Base-by-base conservation (phyloP, 192 early-diverging fungal genomes). In the Coemansia erecta region DNA sequence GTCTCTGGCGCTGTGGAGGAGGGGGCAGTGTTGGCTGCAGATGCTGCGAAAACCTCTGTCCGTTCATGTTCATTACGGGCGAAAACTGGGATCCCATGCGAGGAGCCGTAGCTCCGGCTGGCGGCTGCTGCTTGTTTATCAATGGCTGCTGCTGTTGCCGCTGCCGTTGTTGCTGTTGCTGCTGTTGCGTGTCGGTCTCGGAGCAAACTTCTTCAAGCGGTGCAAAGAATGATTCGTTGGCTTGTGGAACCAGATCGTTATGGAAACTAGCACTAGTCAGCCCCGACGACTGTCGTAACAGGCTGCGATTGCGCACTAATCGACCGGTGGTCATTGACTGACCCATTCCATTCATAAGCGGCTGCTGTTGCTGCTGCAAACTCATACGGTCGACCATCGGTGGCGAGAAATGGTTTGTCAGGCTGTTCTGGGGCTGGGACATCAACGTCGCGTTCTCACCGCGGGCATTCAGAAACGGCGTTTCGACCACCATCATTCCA, bases 371-470 rank as follows among this genome's bases (percentile, higher is more conserved):
- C 48, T 28, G 24, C 5, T 53, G 60, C 56, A 11, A 11, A 19
- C 17, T 22, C 15, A 42, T 48, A 42, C 52, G 63, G 53, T 64
- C 63, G 12, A 56, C 51, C 43, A 77, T 59, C 13, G 40, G 68
- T 46, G 74, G 74, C 55, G 74, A 77, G 41, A 77, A 7, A 13
- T 67, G 58, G 22, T 67, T 68, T 39, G 58, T 62, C 52, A 77
- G 58, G 46, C 74, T 77, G 61, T 77, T 77, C 31, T 77, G 74
- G 47, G 74, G 74, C 68, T 77, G 74, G 61, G 74, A 77, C 74
- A 77, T 71, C 18, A 77, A 58, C 54, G 68, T 77, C 17, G 68
- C 64, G 61, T 77, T 58, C 37, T 64, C 64, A 22, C 68, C 74
- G 22, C 54, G 33, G 6, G 64, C 49, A 22, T 61, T 71, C 21